A percentile compares a stretch with the other conserved stretches of the same genome.
Conservation (phyloP, 306 rosid species). For the Myrica gale region DNA sequence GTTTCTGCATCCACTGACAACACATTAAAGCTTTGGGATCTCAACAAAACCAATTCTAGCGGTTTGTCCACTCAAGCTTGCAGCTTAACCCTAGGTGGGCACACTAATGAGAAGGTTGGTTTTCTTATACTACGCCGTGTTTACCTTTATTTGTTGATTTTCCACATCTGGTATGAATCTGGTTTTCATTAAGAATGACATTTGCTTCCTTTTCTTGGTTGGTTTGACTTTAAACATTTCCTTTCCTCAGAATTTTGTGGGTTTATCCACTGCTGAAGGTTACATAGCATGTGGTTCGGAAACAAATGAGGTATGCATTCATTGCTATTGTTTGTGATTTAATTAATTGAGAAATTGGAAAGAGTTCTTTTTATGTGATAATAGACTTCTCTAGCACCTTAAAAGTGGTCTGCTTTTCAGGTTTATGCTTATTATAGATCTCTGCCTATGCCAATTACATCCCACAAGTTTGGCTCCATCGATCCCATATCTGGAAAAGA, state of each 20-base stretch:
- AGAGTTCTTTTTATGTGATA: neutral
- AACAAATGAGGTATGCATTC: constrained; percentile 77
- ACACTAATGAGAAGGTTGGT: constrained; percentile 85
- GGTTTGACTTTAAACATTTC: constrained; percentile 36
- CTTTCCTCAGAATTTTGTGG: constrained; percentile 85
- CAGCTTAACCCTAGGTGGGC: constrained; percentile 74
- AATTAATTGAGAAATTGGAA: neutral
- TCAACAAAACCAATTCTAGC: constrained; percentile 53
- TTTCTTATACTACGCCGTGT: constrained; percentile 18
- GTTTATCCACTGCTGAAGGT: constrained; percentile 76
- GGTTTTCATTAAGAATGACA: constrained; percentile 23
- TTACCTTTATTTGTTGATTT: neutral
- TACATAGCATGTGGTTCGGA: constrained; percentile 97
- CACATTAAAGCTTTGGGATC: constrained; percentile 94
- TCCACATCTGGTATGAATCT: neutral
- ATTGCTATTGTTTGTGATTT: constrained; percentile 15
- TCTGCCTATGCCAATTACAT: constrained; percentile 84
- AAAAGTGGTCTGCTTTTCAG: constrained; percentile 37
- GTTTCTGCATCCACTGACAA: constrained; percentile 94
- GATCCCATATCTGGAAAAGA: constrained; percentile 88
- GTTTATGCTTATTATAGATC: constrained; percentile 79
- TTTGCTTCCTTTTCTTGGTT: constrained; percentile 19
- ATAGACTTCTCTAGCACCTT: neutral
- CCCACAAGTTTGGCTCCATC: constrained; percentile 75
- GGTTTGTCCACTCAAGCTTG: constrained; percentile 69